Evolutionary conservation across 192 early-diverging fungal genomes (phyloP).

Genomic region (Linnemannia hyalina): DNA sequence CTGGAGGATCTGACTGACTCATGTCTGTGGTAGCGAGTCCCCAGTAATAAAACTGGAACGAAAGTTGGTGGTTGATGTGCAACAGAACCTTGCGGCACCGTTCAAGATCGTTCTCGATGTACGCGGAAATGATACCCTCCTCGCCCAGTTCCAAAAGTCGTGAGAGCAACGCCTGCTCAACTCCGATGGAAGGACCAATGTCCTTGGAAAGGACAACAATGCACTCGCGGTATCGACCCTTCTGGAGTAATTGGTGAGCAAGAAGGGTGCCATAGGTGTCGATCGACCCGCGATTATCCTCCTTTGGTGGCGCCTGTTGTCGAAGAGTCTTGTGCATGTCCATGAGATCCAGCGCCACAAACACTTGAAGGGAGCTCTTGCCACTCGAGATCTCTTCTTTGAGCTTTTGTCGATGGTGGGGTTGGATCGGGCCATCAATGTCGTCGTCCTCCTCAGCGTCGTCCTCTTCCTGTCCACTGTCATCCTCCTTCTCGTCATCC

Average conservation of each 20-base stretch:
- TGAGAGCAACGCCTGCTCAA: conserved; percentile 5
- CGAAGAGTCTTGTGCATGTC: conserved; percentile 2
- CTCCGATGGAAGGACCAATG: neutral
- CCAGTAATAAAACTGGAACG: conserved; percentile 21
- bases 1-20: neutral
- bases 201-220: conserved; percentile 11
- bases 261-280: conserved; percentile 21
- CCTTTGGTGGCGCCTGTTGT: neutral
- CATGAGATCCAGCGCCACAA: conserved; percentile 18
- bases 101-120: neutral
- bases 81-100: neutral
- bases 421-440: neutral
- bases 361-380: conserved; percentile 25
- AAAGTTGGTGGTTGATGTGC: conserved; percentile 23
- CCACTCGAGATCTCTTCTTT: conserved; percentile 3
- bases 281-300: neutral
- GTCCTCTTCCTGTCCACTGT: neutral
- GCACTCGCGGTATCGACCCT: conserved; percentile 22
- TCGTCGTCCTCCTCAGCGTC: neutral
- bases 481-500: neutral
- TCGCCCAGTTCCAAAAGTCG: conserved; percentile 9
- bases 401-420: conserved; percentile 24
- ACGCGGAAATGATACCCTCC: neutral
- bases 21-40: conserved; percentile 1
- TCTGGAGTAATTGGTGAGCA: conserved; percentile 17